Conservation (phyloP, 139 green algal genomes). For the Micromonas pusilla region DNA sequence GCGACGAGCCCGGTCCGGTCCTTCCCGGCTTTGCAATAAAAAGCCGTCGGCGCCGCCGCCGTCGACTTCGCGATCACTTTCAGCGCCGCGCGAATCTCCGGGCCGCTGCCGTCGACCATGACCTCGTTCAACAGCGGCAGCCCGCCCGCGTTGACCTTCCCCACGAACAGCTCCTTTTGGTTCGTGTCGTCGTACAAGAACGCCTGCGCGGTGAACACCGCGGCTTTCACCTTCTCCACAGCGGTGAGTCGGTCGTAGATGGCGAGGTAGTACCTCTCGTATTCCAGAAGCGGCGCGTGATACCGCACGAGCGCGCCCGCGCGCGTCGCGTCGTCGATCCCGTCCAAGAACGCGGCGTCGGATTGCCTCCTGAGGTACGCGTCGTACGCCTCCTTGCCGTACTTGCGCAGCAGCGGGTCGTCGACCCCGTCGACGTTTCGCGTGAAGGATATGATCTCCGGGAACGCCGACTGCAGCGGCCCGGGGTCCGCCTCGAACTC, state of each 20-base stretch:
- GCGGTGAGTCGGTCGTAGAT: neutral
- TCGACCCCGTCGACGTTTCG: neutral
- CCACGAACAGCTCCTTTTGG: neutral
- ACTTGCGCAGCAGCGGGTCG: too few species aligned
- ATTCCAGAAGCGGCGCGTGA: neutral
- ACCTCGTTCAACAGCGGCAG: slow-evolving; percentile 5
- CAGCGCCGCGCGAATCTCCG: neutral
- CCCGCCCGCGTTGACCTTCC: neutral
- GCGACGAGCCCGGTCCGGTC: slow-evolving; percentile 33
- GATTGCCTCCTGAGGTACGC: too few species aligned
- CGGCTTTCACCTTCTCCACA: neutral
- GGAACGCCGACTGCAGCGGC: neutral
- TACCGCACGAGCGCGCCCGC: neutral
- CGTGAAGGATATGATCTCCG: neutral
- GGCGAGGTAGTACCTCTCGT: neutral
- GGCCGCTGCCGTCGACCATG: neutral
- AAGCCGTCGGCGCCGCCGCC: neutral
- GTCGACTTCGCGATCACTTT: neutral
- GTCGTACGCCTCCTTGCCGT: too few species aligned
- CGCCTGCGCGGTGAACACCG: neutral
- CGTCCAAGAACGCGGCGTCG: neutral
- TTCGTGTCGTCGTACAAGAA: neutral
- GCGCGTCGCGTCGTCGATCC: neutral
- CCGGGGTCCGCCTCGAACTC: neutral
- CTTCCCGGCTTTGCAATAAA: slow-evolving; percentile 36